Evolutionary conservation across 2,329 filamentous ascomycete genomes (phyloP), one percentile per base, ranked within the genome.

Genomic region (Aspergillus carbonarius): DNA sequence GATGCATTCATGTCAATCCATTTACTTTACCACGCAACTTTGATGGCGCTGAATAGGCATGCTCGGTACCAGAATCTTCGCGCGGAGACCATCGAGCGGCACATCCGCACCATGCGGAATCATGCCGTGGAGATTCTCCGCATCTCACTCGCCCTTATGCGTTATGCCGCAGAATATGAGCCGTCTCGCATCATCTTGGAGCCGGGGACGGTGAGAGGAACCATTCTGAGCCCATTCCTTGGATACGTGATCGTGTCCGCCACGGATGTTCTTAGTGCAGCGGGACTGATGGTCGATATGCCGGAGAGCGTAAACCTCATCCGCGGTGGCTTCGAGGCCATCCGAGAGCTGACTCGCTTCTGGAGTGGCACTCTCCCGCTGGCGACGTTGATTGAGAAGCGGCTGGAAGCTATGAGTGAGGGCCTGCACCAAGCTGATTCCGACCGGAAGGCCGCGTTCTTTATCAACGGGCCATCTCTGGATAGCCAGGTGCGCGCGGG

Each of bases 11-110:
- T 89, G 55, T 83, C 82, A 1, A 83, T 89, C 72, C 88, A 91
- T 70, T 76, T 88, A 27, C 76, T 90, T n/a, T 88, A 88, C 69
- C 83, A 88, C 68, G 82, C 85, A 48, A 81, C 85, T 0, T 74
- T 85, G 66, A 83, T 90, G 73, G 86, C 86, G 63, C 77, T 90
- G 30, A 87, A 88, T 65, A 83, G 89, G 39, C 83, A 88, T 66
- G 80, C 81, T 12, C 78, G 79, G 9, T 74, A 77, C 59, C 71
- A 73, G 10, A 74, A 72, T 34, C 71, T 84, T 3, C 74, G 76
- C 3, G 63, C 73, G 0, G 75, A 79, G 2, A 68, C 75, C 30
- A 70, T 82, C 12, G 65, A 71, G 2, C 77, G 80, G 23, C 80
- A 84, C 60, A 75, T 84, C 5, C 74, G 77, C 39, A 72, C 76